Evolutionary conservation across 1,284 basidiomycete genomes (phyloP).

Genomic region (Fomitopsis pinicola): DNA sequence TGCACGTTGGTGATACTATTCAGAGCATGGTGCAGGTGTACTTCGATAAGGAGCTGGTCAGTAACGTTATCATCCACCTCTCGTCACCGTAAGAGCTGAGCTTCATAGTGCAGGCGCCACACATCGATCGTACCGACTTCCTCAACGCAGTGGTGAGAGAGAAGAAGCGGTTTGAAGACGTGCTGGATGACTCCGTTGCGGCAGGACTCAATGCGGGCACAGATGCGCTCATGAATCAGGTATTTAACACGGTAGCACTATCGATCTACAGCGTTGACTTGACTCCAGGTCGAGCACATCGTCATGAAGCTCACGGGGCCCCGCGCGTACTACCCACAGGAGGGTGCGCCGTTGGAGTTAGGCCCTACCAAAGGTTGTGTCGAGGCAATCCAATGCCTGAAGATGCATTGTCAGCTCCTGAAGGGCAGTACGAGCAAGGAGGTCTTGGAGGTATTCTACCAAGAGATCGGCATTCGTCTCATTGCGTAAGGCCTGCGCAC

Average conservation of each 20-base stretch:
- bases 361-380: conserved; percentile 84
- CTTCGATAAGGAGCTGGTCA: conserved; percentile 91
- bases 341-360: conserved; percentile 71
- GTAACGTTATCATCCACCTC: conserved; percentile 12
- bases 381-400: conserved; percentile 83
- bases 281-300: conserved; percentile 82
- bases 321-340: conserved; percentile 86
- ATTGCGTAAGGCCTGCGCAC: conserved; percentile 59
- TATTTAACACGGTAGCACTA: conserved; percentile 22
- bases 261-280: neutral
- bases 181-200: conserved; percentile 91
- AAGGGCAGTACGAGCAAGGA: conserved; percentile 94
- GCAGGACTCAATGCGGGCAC: conserved; percentile 92
- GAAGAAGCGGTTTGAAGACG: conserved; percentile 93
- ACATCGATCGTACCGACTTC: conserved; percentile 92
- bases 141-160: conserved; percentile 91
- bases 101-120: conserved; percentile 52
- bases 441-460: conserved; percentile 95
- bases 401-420: conserved; percentile 86
- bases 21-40: conserved; percentile 98
- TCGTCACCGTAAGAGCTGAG: neutral
- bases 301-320: conserved; percentile 81
- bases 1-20: conserved; percentile 96
- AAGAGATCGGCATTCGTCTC: conserved; percentile 91
- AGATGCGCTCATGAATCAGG: conserved; percentile 94